These are phyloP conservation scores for Melanomma pulvis-pyrius DNA, from an alignment of 495 filamentous ascomycete genomes.

Conservation along the genomic window DNA sequence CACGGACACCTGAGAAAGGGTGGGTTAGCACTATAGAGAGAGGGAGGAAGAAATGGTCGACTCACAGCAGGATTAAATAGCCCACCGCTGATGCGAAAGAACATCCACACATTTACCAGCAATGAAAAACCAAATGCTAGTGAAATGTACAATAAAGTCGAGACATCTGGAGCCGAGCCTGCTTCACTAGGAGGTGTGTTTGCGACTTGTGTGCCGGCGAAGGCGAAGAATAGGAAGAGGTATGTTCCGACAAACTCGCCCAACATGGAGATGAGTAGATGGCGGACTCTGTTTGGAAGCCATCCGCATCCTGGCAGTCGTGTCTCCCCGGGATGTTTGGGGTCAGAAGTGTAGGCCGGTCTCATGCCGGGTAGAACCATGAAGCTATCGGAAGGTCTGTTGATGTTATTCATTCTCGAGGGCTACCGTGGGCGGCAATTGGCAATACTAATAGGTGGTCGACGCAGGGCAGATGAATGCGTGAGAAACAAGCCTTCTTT, in stretches of 20 bases:
- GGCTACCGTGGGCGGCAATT: background rate
- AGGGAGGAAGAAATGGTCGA: slow-evolving; percentile 12
- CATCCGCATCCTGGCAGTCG: slow-evolving; percentile 29
- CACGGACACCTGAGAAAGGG: slow-evolving; percentile 55
- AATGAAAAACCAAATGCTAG: slow-evolving; percentile 75
- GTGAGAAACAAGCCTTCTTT: slow-evolving; percentile 17
- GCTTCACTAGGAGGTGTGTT: slow-evolving; percentile 46
- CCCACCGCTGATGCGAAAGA: slow-evolving; percentile 78
- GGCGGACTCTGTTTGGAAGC: slow-evolving; percentile 43
- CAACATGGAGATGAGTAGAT: slow-evolving; percentile 61
- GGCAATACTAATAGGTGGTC: slow-evolving; percentile 7
- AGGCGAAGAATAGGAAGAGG: slow-evolving; percentile 81
- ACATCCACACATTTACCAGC: slow-evolving; percentile 82
- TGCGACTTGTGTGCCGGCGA: slow-evolving; percentile 75
- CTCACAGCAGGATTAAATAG: slow-evolving; percentile 78
- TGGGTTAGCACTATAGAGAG: slow-evolving; percentile 11
- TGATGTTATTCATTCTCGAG: slow-evolving; percentile 28
- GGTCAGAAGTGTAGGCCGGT: slow-evolving; percentile 31
- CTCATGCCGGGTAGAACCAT: slow-evolving; percentile 40
- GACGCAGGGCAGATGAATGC: slow-evolving; percentile 14
- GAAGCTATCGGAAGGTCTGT: slow-evolving; percentile 32
- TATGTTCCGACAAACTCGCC: slow-evolving; percentile 83
- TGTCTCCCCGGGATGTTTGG: slow-evolving; percentile 25
- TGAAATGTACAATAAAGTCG: slow-evolving; percentile 66
- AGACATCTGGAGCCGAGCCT: slow-evolving; percentile 21